Conservation (phyloP, 805 yeast genomes). For the Zygosaccharomyces gambellarensis region DNA sequence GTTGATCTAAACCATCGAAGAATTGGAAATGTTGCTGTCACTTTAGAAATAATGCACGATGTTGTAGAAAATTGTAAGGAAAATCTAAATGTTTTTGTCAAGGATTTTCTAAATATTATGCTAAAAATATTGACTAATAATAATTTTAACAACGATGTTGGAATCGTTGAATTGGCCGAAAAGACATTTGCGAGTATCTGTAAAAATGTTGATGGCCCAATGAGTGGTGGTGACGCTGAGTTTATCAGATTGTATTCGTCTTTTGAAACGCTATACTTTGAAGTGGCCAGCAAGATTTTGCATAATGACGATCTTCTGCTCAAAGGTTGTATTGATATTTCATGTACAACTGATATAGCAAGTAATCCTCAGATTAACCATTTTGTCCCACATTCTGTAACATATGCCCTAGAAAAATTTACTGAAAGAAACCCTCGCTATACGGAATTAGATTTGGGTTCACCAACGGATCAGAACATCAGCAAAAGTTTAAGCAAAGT, state of each 20-base stretch:
- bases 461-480: constrained; percentile 12
- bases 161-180: constrained; percentile 51
- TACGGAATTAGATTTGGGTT: constrained; percentile 12
- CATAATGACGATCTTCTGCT: constrained; percentile 30
- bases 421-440: constrained; percentile 28
- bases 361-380: constrained; percentile 28
- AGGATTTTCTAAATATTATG: constrained; percentile 59
- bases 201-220: constrained; percentile 51
- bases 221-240: constrained; percentile 59
- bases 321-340: constrained; percentile 32
- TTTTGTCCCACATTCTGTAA: constrained; percentile 25
- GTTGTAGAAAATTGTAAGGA: constrained; percentile 73
- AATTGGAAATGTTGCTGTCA: constrained; percentile 78
- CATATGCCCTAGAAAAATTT: constrained; percentile 22
- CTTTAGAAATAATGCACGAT: constrained; percentile 63
- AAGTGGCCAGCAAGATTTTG: constrained; percentile 22
- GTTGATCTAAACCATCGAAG: constrained; percentile 57
- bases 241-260: constrained; percentile 46
- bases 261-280: constrained; percentile 34
- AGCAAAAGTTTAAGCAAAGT: constrained; percentile 31
- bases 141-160: constrained; percentile 50
- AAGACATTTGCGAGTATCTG: constrained; percentile 47
- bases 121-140: constrained; percentile 39
- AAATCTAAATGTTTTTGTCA: constrained; percentile 78
- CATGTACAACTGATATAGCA: constrained; percentile 28